Base-by-base conservation (phyloP, 2,329 filamentous ascomycete species). In the Colletotrichum sp. region DNA sequence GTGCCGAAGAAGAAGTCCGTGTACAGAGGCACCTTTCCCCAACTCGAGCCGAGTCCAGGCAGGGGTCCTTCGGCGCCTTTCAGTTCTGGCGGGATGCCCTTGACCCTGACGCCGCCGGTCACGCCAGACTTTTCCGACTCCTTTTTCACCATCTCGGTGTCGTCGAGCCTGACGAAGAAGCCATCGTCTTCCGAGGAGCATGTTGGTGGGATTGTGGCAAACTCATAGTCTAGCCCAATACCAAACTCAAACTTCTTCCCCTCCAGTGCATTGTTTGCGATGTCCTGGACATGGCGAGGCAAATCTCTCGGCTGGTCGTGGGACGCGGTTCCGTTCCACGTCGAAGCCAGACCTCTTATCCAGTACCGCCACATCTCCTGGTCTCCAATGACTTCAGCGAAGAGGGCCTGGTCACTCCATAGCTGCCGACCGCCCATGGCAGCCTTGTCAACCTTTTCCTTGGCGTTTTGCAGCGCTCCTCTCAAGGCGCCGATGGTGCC, bases 211-310 rank as follows among this genome's bases (percentile, higher is more conserved):
- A 84, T 83, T 2, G 84, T 85, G 62, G 80, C 81, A 68, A 84
- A 85, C 78, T 81, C 83, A 81, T 85, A 84, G 71, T 85, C 84
- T 6, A 86, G 76, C 1, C 84, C 84, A 26, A 86, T 86, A 8
- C 84, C 84, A 24, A 84, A 86, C 60, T 86, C 84, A 62, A 86
- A 85, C 34, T 16, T 60, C 32, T 72, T 59, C 2, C 83, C 84
- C 2, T 72, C 44, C 13, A 84, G 64, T 6, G 83, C 81, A 0
- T 79, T 80, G 15, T 80, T 70, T 13, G 82, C 84, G 7, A 86
- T 78, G 15, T 8, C 59, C 6, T 79, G 71, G 1, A 84, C 72
- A 8, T 81, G 76, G 1, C 52, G n/a, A 15, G 71, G 71, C 3
- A 83, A 73, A 1, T 55, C 39, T 3, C 72, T 32, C 6, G 55